phyloP scores from a whole-genome alignment of 2,329 filamentous ascomycete species.

The Alternaria arborescens region DNA sequence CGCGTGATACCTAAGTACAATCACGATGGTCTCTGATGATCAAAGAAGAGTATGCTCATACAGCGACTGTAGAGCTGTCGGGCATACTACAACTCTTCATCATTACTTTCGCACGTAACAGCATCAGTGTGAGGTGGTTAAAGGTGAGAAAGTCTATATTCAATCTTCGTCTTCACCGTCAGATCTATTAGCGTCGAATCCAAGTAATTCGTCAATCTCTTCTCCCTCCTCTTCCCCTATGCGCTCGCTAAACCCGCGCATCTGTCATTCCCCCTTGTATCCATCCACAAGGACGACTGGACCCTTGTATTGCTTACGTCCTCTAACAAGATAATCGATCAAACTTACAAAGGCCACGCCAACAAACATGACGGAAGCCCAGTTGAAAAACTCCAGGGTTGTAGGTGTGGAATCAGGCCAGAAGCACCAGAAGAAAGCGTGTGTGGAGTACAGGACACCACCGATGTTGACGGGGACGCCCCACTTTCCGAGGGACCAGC shows the following conservation, averaged over 20 bases:
- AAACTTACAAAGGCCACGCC: constrained; percentile 36
- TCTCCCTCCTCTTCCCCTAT: not conserved
- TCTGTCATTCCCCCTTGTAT: constrained; percentile 31
- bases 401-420: constrained; percentile 48
- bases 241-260: not conserved
- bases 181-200: not conserved
- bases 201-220: constrained; percentile 1
- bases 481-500: constrained; percentile 52
- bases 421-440: constrained; percentile 55
- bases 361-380: constrained; percentile 49
- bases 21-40: not conserved
- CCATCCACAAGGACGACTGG: constrained; percentile 41
- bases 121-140: not conserved
- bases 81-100: not conserved
- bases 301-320: constrained; percentile 45
- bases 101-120: not conserved
- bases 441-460: constrained; percentile 47
- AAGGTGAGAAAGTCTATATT: constrained; percentile 2
- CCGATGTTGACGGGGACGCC: constrained; percentile 51
- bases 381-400: constrained; percentile 43
- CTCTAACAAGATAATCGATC: constrained; percentile 42
- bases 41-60: not conserved
- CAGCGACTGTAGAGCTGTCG: not conserved
- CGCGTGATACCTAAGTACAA: not conserved
- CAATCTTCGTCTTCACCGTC: constrained; percentile 4